Base-by-base conservation (phyloP, 768 basidiomycete species). In the Lyophyllum shimeji region DNA sequence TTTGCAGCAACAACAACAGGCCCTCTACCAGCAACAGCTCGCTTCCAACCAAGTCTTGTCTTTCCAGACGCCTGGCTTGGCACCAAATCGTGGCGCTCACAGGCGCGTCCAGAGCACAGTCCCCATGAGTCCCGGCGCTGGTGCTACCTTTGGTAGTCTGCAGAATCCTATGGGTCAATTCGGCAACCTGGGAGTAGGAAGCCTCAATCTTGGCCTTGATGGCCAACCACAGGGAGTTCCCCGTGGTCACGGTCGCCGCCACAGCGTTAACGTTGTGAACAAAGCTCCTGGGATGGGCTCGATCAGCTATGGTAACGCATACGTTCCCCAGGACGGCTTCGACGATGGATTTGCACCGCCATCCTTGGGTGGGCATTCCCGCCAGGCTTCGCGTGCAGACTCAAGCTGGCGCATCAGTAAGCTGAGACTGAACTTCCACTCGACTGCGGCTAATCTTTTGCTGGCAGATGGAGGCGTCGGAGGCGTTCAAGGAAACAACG, bases 241-340 rank as follows among this genome's bases (percentile, higher is more conserved):
- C 47, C 85, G 90, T 56, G 90, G 90, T 23, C 94, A 96, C 67
- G 93, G 91, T 37, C 82, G 94, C 44, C 79, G 94, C 55, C 92
- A 95, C 70, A 94, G 92, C 60, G 93, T 95, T 59, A 95, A 95
- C 64, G 92, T 95, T 31, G 84, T 93, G 58, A 92, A 90, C 70
- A 93, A 94, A 69, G 66, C 83, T 15, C 71, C 71, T 33, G 69
- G 59, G 44, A 63, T 74, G 3, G 79, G 79, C 15, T 78, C 82
- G 17, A 76, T 82, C 58, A 82, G 76, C 55, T 84, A 79, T 58
- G 69, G 70, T 27, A 72, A 72, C 59, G 72, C 76, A 25, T 82
- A 76, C 62, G 69, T 64, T 48, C 71, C 71, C 47, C 83, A 83
- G 60, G 92, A 93, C 24, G 82, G 79, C 20, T 90, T 86, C 63